Evolutionary conservation across 805 yeast species (phyloP).

Genomic region (Metschnikowia bowlesiae): DNA sequence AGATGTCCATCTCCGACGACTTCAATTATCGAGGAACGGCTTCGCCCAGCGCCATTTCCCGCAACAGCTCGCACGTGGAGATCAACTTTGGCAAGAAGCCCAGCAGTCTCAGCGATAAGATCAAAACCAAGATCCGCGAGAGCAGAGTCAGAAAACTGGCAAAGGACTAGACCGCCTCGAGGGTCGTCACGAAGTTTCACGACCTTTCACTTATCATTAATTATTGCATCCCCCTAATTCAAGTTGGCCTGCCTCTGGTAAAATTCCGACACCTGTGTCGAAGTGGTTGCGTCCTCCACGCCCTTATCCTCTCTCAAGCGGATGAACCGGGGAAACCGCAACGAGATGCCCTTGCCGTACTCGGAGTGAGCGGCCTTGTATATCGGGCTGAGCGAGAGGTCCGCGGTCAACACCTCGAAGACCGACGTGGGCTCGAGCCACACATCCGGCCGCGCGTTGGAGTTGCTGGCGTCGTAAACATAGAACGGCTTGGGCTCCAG

Average conservation of each 20-base stretch:
- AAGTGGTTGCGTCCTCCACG: constrained; percentile 80
- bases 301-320: constrained; percentile 82
- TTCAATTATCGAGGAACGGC: constrained; percentile 16
- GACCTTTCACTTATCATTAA: too few relatives aligned
- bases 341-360: constrained; percentile 77
- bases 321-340: constrained; percentile 84
- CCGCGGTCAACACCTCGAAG: constrained; percentile 90
- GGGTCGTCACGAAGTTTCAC: too few relatives aligned
- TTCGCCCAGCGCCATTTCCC: constrained; percentile 15
- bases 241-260: constrained; percentile 65
- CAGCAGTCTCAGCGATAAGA: constrained; percentile 27
- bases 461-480: constrained; percentile 54
- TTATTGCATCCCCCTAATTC: constrained; percentile 11
- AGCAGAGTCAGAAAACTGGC: constrained; percentile 20
- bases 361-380: constrained; percentile 78
- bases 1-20: constrained; percentile 31
- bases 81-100: constrained; percentile 24
- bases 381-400: constrained; percentile 79
- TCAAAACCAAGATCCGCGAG: constrained; percentile 34
- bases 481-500: constrained; percentile 61
- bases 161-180: background rate
- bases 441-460: constrained; percentile 79
- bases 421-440: constrained; percentile 88
- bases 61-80: constrained; percentile 27
- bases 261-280: constrained; percentile 79